Percentiles rank a stretch among this genome's conserved stretches.
phyloP scores from a whole-genome alignment of 2,329 filamentous ascomycete genomes.

The Fusarium sp. region DNA sequence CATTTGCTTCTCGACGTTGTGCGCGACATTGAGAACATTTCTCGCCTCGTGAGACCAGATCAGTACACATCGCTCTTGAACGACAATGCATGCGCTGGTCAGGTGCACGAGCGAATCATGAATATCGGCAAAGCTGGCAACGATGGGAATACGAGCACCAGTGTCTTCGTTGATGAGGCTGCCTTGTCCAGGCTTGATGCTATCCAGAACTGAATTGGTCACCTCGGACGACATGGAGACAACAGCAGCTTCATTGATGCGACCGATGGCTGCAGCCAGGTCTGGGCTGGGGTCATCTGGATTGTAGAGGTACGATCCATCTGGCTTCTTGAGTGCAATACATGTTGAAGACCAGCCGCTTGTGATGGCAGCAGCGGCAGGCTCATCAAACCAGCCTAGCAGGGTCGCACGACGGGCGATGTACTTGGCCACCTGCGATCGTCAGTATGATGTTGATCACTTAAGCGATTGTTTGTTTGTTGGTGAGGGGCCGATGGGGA shows the following conservation, averaged over 20 bases:
- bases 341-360: constrained; percentile 45
- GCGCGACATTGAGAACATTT: constrained; percentile 40
- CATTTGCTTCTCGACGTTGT: constrained; percentile 45
- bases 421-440: constrained; percentile 41
- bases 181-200: constrained; percentile 35
- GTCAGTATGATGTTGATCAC: constrained; percentile 8
- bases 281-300: constrained; percentile 42
- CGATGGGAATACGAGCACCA: constrained; percentile 41
- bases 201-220: constrained; percentile 35
- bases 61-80: constrained; percentile 39
- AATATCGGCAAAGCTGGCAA: constrained; percentile 34
- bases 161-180: constrained; percentile 39
- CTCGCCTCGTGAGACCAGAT: constrained; percentile 44
- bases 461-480: background rate
- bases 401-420: constrained; percentile 44
- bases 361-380: constrained; percentile 30
- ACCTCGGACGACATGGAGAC: constrained; percentile 45
- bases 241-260: constrained; percentile 38
- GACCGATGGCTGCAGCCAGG: constrained; percentile 34
- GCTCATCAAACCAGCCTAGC: constrained; percentile 46
- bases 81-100: constrained; percentile 40
- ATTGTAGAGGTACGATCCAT: constrained; percentile 36
- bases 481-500: background rate
- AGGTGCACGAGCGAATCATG: constrained; percentile 24
- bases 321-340: constrained; percentile 40